Conservation (phyloP, 2,329 filamentous ascomycete genomes). For the Ilyonectria sp. region DNA sequence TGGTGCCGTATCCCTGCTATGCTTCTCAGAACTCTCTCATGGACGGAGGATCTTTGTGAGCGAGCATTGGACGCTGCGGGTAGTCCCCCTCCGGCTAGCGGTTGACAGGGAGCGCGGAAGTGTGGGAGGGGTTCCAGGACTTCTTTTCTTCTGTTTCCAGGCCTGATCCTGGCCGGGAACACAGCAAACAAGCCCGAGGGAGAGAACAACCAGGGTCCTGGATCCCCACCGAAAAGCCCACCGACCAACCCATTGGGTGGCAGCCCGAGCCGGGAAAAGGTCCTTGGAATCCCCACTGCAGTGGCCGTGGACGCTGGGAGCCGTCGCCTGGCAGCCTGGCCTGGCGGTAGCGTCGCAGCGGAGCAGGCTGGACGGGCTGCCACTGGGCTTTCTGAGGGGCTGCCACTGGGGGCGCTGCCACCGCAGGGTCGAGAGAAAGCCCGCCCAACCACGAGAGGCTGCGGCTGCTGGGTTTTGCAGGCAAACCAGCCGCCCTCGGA, state of each 20-base stretch:
- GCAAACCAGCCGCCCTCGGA: neutral
- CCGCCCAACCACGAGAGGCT: conserved; percentile 25
- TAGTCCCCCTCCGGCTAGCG: neutral
- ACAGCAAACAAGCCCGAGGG: neutral
- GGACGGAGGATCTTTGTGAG: neutral
- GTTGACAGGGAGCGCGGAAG: neutral
- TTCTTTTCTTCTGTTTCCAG: conserved; percentile 22
- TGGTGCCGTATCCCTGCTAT: conserved; percentile 16
- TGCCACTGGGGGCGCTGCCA: conserved; percentile 6
- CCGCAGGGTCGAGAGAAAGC: conserved; percentile 22
- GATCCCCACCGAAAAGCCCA: conserved; percentile 12
- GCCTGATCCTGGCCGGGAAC: conserved; percentile 10
- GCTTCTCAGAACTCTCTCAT: conserved; percentile 1
- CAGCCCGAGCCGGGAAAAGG: neutral
- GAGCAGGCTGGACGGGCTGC: conserved; percentile 10
- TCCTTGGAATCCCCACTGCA: conserved; percentile 8
- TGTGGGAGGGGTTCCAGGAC: conserved; percentile 14
- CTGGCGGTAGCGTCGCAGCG: conserved; percentile 9
- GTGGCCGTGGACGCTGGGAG: neutral
- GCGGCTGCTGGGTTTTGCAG: neutral
- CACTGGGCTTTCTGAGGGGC: neutral
- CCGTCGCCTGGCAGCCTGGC: conserved; percentile 1
- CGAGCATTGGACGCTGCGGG: conserved; percentile 4
- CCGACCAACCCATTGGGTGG: conserved; percentile 8
- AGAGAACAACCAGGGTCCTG: conserved; percentile 14